Percentiles rank a stretch among this genome's conserved stretches.
Conservation (phyloP, 2,329 filamentous ascomycete species). For the Pestalotiopsis fici region DNA sequence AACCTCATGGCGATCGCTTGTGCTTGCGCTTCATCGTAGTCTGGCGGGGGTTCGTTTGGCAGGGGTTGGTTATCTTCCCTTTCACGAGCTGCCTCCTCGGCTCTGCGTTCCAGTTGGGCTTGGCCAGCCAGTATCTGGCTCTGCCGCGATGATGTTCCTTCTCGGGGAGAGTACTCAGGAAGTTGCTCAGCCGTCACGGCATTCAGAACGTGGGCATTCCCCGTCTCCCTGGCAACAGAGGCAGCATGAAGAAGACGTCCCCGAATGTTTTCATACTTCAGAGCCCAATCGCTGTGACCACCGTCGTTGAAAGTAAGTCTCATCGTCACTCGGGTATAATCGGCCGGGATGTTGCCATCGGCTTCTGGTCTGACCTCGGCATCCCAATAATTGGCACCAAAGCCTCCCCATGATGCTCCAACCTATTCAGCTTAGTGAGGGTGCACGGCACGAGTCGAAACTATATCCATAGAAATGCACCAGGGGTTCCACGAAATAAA, state of each 20-base stretch:
- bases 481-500: neutral
- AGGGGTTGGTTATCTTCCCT: slow-evolving; percentile 32
- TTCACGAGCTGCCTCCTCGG: slow-evolving; percentile 23
- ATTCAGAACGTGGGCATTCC: slow-evolving; percentile 48
- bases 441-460: neutral
- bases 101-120: slow-evolving; percentile 20
- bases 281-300: slow-evolving; percentile 89
- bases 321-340: slow-evolving; percentile 73
- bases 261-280: slow-evolving; percentile 79
- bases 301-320: slow-evolving; percentile 92
- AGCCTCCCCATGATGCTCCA: slow-evolving; percentile 82
- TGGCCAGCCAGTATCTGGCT: slow-evolving; percentile 20
- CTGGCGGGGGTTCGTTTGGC: slow-evolving; percentile 80
- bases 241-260: slow-evolving; percentile 81
- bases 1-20: slow-evolving; percentile 60
- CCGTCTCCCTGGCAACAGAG: slow-evolving; percentile 70
- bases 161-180: slow-evolving; percentile 77
- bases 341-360: slow-evolving; percentile 78
- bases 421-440: neutral
- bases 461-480: neutral
- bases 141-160: slow-evolving; percentile 24
- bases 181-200: slow-evolving; percentile 81
- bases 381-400: slow-evolving; percentile 78
- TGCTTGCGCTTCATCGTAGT: slow-evolving; percentile 89
- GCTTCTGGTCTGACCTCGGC: slow-evolving; percentile 78